These are phyloP conservation scores for Pseudopediastrum boryanum DNA, from an alignment of 139 green algal species.

Conservation along the genomic window DNA sequence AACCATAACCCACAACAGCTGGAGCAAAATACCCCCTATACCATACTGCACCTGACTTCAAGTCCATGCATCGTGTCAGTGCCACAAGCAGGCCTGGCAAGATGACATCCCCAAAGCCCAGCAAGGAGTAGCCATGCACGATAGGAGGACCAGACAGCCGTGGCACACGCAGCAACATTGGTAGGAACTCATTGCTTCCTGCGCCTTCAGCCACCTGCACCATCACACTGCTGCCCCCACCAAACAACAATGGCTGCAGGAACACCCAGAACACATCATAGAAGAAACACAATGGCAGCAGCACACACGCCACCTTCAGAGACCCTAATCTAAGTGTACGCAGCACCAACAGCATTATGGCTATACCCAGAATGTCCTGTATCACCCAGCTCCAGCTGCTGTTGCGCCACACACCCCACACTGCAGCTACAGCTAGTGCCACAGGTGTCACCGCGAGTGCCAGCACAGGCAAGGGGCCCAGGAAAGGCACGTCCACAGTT, in stretches of 20 bases:
- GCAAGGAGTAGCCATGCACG: constrained; percentile 49
- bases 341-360: constrained; percentile 77
- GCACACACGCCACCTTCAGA: constrained; percentile 70
- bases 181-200: constrained; percentile 57
- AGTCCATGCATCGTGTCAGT: constrained; percentile 17
- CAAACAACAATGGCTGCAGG: constrained; percentile 82
- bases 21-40: constrained; percentile 60
- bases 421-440: constrained; percentile 33
- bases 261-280: constrained; percentile 97
- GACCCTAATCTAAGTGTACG: constrained; percentile 67
- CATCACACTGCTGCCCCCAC: constrained; percentile 88
- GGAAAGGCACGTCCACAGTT: constrained; percentile 5
- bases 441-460: constrained; percentile 33
- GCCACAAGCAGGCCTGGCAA: constrained; percentile 59
- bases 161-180: constrained; percentile 89
- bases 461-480: background rate
- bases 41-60: background rate
- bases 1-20: constrained; percentile 62
- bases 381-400: constrained; percentile 70
- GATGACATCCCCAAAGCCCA: constrained; percentile 59
- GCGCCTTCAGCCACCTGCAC: constrained; percentile 61
- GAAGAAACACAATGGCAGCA: constrained; percentile 77
- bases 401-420: constrained; percentile 56
- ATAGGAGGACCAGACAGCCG: constrained; percentile 44
- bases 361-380: constrained; percentile 74